Conservation (phyloP, 1,139 yeast species). For the Pichia sp. region DNA sequence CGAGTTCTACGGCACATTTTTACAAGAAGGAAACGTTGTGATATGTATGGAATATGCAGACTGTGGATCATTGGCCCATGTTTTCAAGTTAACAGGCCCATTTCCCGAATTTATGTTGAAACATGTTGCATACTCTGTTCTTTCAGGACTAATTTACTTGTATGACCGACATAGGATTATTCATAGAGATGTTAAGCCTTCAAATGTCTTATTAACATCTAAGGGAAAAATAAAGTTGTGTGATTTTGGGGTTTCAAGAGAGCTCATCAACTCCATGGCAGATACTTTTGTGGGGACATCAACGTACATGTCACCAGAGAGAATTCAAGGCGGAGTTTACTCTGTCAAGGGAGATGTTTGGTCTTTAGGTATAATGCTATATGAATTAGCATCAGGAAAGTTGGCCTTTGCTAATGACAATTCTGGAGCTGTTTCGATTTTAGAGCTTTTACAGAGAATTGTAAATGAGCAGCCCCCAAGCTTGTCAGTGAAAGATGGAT, state of each 20-base stretch:
- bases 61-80: slow-evolving; percentile 86
- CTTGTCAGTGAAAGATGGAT: slow-evolving; percentile 39
- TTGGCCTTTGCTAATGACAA: slow-evolving; percentile 50
- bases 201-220: slow-evolving; percentile 75
- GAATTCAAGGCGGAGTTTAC: slow-evolving; percentile 91
- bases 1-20: slow-evolving; percentile 85
- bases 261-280: slow-evolving; percentile 85
- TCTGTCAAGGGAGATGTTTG: slow-evolving; percentile 94
- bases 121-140: slow-evolving; percentile 70
- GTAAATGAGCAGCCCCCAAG: slow-evolving; percentile 91
- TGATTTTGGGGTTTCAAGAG: slow-evolving; percentile 93
- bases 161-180: slow-evolving; percentile 80
- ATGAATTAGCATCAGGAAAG: slow-evolving; percentile 81
- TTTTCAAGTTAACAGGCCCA: slow-evolving; percentile 50
- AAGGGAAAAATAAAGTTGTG: slow-evolving; percentile 79
- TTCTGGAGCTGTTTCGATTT: slow-evolving; percentile 55
- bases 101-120: slow-evolving; percentile 67
- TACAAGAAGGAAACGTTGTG: slow-evolving; percentile 63
- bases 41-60: slow-evolving; percentile 96
- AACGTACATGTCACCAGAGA: slow-evolving; percentile 96
- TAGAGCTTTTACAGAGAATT: slow-evolving; percentile 84
- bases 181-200: slow-evolving; percentile 90
- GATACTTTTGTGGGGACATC: slow-evolving; percentile 98
- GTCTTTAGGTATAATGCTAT: slow-evolving; percentile 88
- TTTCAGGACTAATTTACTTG: slow-evolving; percentile 76